Percentiles rank a stretch among this genome's conserved stretches.
phyloP scores from a whole-genome alignment of 306 rosid species.

The Hippophae rhamnoides region DNA sequence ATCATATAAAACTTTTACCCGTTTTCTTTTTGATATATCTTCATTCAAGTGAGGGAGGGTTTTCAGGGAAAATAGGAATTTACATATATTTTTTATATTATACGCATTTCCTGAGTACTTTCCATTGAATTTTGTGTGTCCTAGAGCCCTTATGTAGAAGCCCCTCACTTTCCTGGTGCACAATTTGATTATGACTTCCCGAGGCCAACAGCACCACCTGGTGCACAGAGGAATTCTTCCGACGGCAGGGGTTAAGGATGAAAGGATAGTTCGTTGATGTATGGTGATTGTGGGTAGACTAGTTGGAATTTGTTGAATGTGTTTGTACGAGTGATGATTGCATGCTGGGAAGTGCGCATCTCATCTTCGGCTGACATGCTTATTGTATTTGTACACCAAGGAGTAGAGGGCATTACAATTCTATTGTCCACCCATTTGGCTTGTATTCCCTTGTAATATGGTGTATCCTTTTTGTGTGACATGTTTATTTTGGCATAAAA shows the following conservation, averaged over 20 bases:
- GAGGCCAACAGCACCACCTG: slow-evolving; percentile 80
- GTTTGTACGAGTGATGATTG: slow-evolving; percentile 19
- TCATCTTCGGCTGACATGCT: slow-evolving; percentile 11
- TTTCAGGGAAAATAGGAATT: too few relatives aligned
- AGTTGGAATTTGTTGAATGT: slow-evolving; percentile 8
- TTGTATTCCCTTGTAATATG: too few relatives aligned
- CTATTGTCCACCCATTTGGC: too few relatives aligned
- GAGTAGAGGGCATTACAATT: too few relatives aligned
- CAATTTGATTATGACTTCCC: slow-evolving; percentile 47
- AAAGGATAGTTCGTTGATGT: slow-evolving; percentile 10
- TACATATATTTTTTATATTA: not conserved
- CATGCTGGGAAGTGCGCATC: slow-evolving; percentile 14
- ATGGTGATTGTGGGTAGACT: slow-evolving; percentile 26
- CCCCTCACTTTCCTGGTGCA: slow-evolving; percentile 54
- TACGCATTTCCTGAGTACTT: too few relatives aligned
- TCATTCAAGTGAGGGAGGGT: too few relatives aligned
- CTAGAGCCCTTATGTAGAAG: slow-evolving; percentile 85
- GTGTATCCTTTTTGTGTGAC: too few relatives aligned
- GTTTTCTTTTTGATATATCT: too few relatives aligned
- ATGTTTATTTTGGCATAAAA: too few relatives aligned
- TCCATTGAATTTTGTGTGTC: slow-evolving; percentile 7
- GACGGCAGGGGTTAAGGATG: slow-evolving; percentile 43
- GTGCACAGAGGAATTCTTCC: slow-evolving; percentile 71
- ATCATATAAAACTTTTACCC: too few relatives aligned
- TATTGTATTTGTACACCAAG: too few relatives aligned